A percentile compares a stretch with the other conserved stretches of the same genome.
Evolutionary conservation across 2,329 filamentous ascomycete species (phyloP).

Genomic region (Ophiostoma sp.): DNA sequence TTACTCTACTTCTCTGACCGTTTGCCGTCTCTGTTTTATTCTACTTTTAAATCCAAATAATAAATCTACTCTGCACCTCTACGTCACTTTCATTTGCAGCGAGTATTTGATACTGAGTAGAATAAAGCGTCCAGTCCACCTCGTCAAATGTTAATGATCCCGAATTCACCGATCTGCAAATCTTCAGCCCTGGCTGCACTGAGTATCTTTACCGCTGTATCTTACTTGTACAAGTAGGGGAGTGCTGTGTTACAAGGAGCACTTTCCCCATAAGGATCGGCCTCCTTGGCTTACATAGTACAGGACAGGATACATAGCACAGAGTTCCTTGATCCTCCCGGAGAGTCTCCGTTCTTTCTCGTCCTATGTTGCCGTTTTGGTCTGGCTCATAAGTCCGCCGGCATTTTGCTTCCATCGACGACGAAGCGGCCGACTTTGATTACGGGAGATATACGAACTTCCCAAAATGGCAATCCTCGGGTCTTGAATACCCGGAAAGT

Average conservation of each 20-base stretch:
- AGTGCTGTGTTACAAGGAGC: not conserved
- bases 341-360: slow-evolving; percentile 14
- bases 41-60: not conserved
- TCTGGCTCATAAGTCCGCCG: slow-evolving; percentile 1
- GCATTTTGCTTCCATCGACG: not conserved
- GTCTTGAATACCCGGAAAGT: not conserved
- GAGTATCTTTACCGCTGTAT: not conserved
- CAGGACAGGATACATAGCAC: not conserved
- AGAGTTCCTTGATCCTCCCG: not conserved
- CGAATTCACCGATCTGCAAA: slow-evolving; percentile 16
- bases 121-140: not conserved
- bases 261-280: not conserved
- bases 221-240: too few relatives aligned
- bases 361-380: slow-evolving; percentile 11
- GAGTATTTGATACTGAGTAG: not conserved
- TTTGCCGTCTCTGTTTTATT: not conserved
- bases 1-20: not conserved
- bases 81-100: not conserved
- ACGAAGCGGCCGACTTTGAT: not conserved
- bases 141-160: not conserved
- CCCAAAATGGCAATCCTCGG: not conserved
- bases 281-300: not conserved
- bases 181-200: slow-evolving; percentile 19
- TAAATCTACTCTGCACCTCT: not conserved
- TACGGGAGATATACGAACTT: not conserved